These are phyloP conservation scores for Epicoccum sorghinum DNA, from an alignment of 2,329 filamentous ascomycete genomes.

Conservation along the genomic window DNA sequence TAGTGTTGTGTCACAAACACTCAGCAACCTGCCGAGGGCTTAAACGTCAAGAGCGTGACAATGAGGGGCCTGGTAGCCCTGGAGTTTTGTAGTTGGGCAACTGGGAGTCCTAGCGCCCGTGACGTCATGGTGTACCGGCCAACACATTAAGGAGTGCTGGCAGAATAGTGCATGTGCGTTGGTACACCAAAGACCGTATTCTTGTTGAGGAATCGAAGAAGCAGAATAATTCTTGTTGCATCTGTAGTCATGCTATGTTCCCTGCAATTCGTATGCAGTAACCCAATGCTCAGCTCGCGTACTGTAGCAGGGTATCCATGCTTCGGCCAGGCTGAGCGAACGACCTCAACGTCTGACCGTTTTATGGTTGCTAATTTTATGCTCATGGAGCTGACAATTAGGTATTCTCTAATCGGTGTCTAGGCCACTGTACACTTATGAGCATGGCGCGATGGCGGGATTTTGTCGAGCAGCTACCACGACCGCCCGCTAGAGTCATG, in stretches of 20 bases:
- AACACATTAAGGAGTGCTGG: neutral
- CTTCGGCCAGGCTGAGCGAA: neutral
- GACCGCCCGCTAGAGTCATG: too few species aligned
- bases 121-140: constrained; percentile 6
- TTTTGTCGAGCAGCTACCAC: too few species aligned
- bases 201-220: too few species aligned
- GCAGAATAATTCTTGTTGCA: too few species aligned
- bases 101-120: constrained; percentile 1
- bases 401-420: too few species aligned
- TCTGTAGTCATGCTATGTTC: too few species aligned
- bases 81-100: neutral
- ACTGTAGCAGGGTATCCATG: neutral
- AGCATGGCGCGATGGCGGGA: too few species aligned
- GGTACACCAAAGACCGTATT: neutral
- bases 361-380: neutral
- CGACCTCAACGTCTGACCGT: neutral
- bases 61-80: neutral
- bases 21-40: constrained; percentile 11
- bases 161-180: neutral
- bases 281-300: neutral
- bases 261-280: too few species aligned
- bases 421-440: too few species aligned
- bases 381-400: too few species aligned
- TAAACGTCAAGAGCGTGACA: neutral
- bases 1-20: constrained; percentile 17